Conservation (phyloP, 2,329 filamentous ascomycete species). For the Diaporthe citri region DNA sequence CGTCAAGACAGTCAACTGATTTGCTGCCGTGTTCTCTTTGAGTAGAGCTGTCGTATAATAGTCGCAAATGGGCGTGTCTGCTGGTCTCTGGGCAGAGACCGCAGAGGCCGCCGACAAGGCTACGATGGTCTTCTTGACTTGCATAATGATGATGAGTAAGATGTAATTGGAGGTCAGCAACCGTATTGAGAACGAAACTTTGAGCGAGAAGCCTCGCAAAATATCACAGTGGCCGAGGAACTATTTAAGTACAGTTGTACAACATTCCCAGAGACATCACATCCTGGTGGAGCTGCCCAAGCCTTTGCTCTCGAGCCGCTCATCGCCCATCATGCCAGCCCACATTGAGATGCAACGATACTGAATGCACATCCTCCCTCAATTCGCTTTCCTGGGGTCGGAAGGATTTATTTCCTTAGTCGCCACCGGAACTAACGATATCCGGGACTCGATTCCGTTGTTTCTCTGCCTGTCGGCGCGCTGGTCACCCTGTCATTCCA, state of each 20-base stretch:
- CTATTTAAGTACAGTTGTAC: neutral
- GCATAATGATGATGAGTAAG: constrained; percentile 43
- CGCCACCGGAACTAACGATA: constrained; percentile 7
- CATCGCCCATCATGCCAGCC: neutral
- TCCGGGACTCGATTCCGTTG: neutral
- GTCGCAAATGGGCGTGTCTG: constrained; percentile 68
- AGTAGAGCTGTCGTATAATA: constrained; percentile 73
- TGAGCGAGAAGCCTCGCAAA: neutral
- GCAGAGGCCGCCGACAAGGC: constrained; percentile 46
- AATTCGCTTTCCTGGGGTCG: neutral
- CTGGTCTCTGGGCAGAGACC: constrained; percentile 59
- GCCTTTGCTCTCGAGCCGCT: neutral
- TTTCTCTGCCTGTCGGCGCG: neutral
- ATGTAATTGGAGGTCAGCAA: neutral
- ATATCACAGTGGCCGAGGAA: neutral
- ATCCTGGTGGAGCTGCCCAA: neutral
- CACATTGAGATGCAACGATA: neutral
- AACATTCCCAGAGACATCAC: neutral
- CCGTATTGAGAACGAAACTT: neutral
- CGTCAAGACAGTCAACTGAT: constrained; percentile 68
- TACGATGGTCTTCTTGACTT: constrained; percentile 43
- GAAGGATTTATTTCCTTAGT: too few relatives aligned
- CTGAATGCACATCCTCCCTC: neutral
- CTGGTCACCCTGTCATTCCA: neutral
- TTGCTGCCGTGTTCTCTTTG: constrained; percentile 69